phyloP scores from a whole-genome alignment of 768 basidiomycete genomes.

The Tricholoma sp. region DNA sequence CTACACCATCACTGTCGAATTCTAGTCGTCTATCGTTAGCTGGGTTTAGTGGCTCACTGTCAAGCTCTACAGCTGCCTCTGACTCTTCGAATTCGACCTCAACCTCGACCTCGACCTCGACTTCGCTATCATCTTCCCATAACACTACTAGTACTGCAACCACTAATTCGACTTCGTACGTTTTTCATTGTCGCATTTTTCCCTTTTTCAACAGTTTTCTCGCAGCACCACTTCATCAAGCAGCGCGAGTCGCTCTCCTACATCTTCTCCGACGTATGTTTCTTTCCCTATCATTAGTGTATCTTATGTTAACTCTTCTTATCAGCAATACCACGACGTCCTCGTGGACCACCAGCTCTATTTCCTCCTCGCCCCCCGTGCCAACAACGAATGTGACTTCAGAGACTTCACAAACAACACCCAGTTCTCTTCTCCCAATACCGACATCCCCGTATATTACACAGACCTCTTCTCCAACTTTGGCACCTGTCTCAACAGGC shows the following conservation, averaged over 20 bases:
- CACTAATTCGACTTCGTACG: background rate
- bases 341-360: background rate
- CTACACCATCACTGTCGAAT: background rate
- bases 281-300: background rate
- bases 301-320: background rate
- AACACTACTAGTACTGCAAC: background rate
- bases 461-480: background rate
- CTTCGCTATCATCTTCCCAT: background rate
- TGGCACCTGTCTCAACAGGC: conserved; percentile 1
- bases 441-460: background rate
- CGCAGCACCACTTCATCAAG: background rate
- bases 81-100: background rate
- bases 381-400: background rate
- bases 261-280: background rate
- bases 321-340: background rate
- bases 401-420: background rate
- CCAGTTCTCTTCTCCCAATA: conserved; percentile 3
- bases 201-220: background rate
- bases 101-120: background rate
- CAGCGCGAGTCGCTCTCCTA: background rate
- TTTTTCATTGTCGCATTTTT: background rate
- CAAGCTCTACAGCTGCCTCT: background rate
- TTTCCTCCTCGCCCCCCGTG: background rate
- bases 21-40: background rate
- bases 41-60: background rate